These are phyloP conservation scores for Xerocomellus amylosporus DNA, from an alignment of 768 basidiomycete species.

Conservation along the genomic window DNA sequence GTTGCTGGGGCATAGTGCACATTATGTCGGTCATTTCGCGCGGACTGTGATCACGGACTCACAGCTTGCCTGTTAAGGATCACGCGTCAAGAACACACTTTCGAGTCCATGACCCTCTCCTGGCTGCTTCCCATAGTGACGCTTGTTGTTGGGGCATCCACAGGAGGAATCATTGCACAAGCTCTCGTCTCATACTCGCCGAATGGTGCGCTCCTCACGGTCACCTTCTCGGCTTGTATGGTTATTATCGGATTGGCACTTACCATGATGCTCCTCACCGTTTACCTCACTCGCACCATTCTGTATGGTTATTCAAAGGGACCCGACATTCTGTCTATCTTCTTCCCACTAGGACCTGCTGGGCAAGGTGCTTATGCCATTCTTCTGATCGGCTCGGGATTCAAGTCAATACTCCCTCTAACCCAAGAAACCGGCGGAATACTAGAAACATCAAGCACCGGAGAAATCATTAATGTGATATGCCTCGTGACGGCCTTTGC, in stretches of 20 bases:
- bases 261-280: constrained; percentile 63
- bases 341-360: constrained; percentile 73
- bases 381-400: constrained; percentile 52
- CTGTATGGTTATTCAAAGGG: constrained; percentile 52
- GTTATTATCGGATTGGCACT: constrained; percentile 55
- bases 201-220: constrained; percentile 51
- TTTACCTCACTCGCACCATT: constrained; percentile 60
- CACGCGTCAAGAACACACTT: constrained; percentile 54
- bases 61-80: constrained; percentile 39
- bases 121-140: constrained; percentile 81
- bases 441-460: constrained; percentile 33
- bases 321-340: constrained; percentile 51
- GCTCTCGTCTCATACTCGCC: constrained; percentile 46
- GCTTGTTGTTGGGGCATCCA: constrained; percentile 65
- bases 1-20: constrained; percentile 61
- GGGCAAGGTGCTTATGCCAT: constrained; percentile 64
- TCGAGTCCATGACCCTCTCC: constrained; percentile 53
- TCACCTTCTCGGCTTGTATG: constrained; percentile 52
- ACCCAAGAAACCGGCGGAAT: constrained; percentile 33
- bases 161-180: constrained; percentile 57
- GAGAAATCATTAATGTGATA: constrained; percentile 43
- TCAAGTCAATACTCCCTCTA: constrained; percentile 38
- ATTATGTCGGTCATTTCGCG: constrained; percentile 51
- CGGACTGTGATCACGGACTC: constrained; percentile 15
- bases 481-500: constrained; percentile 49